Evolutionary conservation across 1,284 basidiomycete species (phyloP), one percentile per base, ranked within the genome.

Genomic region (Tetrapyrgos nigripes): DNA sequence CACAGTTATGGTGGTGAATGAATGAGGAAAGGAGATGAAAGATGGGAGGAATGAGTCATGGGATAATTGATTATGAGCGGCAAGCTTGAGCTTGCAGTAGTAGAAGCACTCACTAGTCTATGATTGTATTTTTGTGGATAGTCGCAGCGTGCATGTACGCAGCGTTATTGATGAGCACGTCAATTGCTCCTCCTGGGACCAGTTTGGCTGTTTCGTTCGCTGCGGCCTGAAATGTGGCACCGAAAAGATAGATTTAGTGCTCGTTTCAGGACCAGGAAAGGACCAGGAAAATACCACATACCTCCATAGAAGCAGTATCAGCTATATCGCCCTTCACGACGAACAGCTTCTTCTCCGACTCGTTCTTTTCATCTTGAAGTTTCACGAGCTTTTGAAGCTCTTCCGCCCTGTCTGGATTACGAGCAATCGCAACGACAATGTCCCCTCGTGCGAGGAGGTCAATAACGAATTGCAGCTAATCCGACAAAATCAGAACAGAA

Each of bases 81-180:
- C n/a, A n/a, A n/a, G n/a, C n/a, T n/a, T n/a, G n/a, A n/a, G 26
- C 11, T 5, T 10, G 13, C 9, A 45, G n/a, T 2, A n/a, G 10
- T 9, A 19, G 3, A 45, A n/a, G n/a, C 21, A 45, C 43, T 19
- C n/a, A 45, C 67, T 61, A 68, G 23, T 55, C 33, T 53, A 63
- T 57, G 3, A 71, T 50, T 26, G 58, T 61, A 1, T 60, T 33
- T n/a, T n/a, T n/a, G 17, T 29, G 23, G 23, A 17, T 37, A 10
- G 57, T 50, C 19, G 51, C 56, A 23, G 51, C 8, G 17, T 64
- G 59, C 9, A 63, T 43, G 31, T 52, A 60, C 10, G 49, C 68
- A 37, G 71, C 75, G 44, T 75, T 75, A 61, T 76, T 75, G 47
- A 77, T 74, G 46, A 76, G 64, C 47, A 70, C 67, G 53, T 77